Conservation (phyloP, 2,329 filamentous ascomycete genomes). For the Truncatella angustata region DNA sequence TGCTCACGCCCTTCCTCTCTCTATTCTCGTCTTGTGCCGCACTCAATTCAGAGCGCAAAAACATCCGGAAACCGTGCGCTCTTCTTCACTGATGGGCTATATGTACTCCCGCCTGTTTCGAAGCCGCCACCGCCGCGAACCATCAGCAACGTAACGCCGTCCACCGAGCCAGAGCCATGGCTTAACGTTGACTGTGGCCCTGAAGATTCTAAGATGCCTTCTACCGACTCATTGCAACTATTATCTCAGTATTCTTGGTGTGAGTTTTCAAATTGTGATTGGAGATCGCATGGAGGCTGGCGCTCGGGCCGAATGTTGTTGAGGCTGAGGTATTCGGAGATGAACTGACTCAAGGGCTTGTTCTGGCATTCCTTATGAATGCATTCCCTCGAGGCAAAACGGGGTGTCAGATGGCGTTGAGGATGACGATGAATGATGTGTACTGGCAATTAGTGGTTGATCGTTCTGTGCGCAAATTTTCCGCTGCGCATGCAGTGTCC, state of each 20-base stretch:
- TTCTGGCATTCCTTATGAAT: constrained; percentile 11
- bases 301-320: not conserved
- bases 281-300: not conserved
- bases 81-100: not conserved
- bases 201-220: constrained; percentile 1
- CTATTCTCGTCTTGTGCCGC: constrained; percentile 4
- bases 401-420: not conserved
- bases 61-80: not conserved
- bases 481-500: no score
- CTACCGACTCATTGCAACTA: constrained; percentile 1
- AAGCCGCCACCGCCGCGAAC: constrained; percentile 7
- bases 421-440: not conserved
- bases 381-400: constrained; percentile 5
- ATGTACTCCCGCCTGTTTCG: not conserved
- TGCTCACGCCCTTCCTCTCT: constrained; percentile 12
- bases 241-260: not conserved
- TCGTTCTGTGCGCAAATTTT: no score
- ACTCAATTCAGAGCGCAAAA: not conserved
- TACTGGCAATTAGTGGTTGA: no score
- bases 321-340: not conserved
- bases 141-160: not conserved
- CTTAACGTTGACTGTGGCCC: not conserved
- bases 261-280: not conserved
- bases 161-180: not conserved
- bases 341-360: constrained; percentile 8